These are phyloP conservation scores for Trichomonascaceae sp. DNA, from an alignment of 1,139 yeast species.

Conservation along the genomic window DNA sequence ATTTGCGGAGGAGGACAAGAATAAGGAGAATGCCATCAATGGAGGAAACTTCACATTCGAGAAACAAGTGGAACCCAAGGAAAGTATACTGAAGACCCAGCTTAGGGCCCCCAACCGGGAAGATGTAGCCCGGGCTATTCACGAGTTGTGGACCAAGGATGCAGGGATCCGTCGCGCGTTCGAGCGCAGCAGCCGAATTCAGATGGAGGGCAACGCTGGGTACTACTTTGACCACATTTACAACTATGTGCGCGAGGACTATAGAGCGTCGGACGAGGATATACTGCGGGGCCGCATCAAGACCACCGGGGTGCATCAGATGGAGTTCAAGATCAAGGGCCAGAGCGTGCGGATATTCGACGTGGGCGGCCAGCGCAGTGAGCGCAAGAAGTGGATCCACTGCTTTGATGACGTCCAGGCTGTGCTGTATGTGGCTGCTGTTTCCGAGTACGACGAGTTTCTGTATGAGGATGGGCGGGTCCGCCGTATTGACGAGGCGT, in stretches of 20 bases:
- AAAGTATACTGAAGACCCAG: too few species aligned
- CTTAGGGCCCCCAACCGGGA: slow-evolving; percentile 20
- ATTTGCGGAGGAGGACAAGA: background rate
- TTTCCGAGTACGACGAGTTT: slow-evolving; percentile 85
- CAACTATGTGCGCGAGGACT: slow-evolving; percentile 50
- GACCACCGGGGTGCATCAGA: slow-evolving; percentile 92
- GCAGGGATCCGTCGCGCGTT: slow-evolving; percentile 51
- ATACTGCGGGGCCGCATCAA: slow-evolving; percentile 83
- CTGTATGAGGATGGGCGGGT: slow-evolving; percentile 82
- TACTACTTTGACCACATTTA: slow-evolving; percentile 62
- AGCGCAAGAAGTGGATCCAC: slow-evolving; percentile 91
- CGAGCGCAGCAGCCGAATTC: slow-evolving; percentile 59
- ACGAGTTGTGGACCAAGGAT: slow-evolving; percentile 54
- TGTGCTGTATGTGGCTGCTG: slow-evolving; percentile 80
- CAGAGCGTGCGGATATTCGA: slow-evolving; percentile 67
- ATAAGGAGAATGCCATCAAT: background rate
- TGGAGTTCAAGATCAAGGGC: slow-evolving; percentile 54
- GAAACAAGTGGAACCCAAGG: too few species aligned
- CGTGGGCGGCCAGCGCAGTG: slow-evolving; percentile 96
- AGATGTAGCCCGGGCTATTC: slow-evolving; percentile 57
- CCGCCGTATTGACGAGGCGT: slow-evolving; percentile 84
- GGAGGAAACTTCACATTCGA: too few species aligned
- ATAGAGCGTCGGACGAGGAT: slow-evolving; percentile 67
- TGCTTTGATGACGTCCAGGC: slow-evolving; percentile 90
- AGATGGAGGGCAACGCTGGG: slow-evolving; percentile 65